Base-by-base conservation (phyloP, 2,329 filamentous ascomycete species). In the Ceratocystis ficicola region DNA sequence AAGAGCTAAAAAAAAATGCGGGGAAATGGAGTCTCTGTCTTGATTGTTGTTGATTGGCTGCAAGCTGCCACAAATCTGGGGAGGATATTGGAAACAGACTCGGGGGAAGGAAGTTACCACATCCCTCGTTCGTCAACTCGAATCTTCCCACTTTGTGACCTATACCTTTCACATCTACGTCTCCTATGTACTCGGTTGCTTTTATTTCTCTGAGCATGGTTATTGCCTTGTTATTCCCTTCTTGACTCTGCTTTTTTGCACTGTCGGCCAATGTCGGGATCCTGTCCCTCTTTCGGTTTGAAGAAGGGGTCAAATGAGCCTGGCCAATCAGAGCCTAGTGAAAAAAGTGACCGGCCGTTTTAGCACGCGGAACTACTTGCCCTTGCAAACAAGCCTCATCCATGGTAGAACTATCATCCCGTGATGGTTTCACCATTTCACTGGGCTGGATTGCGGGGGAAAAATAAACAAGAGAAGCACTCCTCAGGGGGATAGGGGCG, bases 341-440 rank as follows among this genome's bases (percentile, higher is more conserved):
- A 36, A 59, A 59, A 7, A 59, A 5, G 7, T 59, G 30, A 32
- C 28, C 25, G 15, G 7, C 22, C 5, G 36, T 59, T 36, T 59
- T 59, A 59, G 55, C 55, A 7, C 28, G 30, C 30, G 55, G 55
- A 59, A 59, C 30, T 20, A 59, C 7, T 20, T 59, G 25, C 28
- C 28, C 55, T 59, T 59, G 25, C 48, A 25, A 52, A 15, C 36
- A 41, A 41, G 36, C 36, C 22, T 6, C 48, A 52, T 52, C 48
- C 48, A 52, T 59, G 30, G 28, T n/a, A 5, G 20, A 36, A 36
- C 55, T 10, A 59, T 36, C 17, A 36, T 59, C 25, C 55, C 55
- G 55, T 59, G 55, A 59, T 59, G 55, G 55, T 59, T 59, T 59
- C 55, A 59, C 55, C 17, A 59, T 59, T 41, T 41, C 55, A 4